phyloP scores from a whole-genome alignment of 2,329 filamentous ascomycete genomes.

The Trichoderma sp. region DNA sequence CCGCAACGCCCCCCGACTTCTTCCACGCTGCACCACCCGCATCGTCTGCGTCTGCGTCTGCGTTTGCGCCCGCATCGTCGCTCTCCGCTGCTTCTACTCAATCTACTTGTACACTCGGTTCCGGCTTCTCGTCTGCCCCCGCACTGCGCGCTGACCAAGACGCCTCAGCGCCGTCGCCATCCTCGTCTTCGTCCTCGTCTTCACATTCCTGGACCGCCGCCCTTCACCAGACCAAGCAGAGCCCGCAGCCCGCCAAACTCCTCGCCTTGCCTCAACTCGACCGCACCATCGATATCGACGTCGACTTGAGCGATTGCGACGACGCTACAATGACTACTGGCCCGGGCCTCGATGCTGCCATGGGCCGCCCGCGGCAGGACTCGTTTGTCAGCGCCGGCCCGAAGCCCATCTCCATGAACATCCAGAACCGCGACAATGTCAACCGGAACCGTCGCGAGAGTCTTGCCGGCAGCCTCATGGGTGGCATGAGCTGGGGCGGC shows the following conservation, averaged over 20 bases:
- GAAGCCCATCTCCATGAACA: conserved; percentile 66
- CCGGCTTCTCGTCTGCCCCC: conserved; percentile 5
- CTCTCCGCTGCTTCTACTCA: conserved; percentile 17
- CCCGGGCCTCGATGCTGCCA: conserved; percentile 54
- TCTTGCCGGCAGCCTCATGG: conserved; percentile 64
- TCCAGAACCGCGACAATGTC: conserved; percentile 59
- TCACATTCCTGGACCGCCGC: conserved; percentile 1
- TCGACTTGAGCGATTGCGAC: conserved; percentile 32
- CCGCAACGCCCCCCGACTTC: conserved; percentile 32
- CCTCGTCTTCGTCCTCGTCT: neutral
- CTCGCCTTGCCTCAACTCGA: conserved; percentile 30
- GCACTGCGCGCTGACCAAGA: conserved; percentile 25
- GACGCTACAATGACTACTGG: conserved; percentile 57
- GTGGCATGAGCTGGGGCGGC: conserved; percentile 95
- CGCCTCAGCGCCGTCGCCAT: conserved; percentile 28
- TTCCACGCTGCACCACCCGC: conserved; percentile 26
- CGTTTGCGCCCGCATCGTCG: neutral
- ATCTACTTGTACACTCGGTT: conserved; percentile 23
- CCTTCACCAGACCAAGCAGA: conserved; percentile 2
- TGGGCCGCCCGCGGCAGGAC: conserved; percentile 60
- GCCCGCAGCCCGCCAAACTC: conserved; percentile 23
- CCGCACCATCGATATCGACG: conserved; percentile 25
- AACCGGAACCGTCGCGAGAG: conserved; percentile 60
- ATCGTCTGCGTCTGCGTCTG: conserved; percentile 16
- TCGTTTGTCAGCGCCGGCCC: conserved; percentile 65